phyloP scores from a whole-genome alignment of 768 basidiomycete species.

The Leccinellum albellum region DNA sequence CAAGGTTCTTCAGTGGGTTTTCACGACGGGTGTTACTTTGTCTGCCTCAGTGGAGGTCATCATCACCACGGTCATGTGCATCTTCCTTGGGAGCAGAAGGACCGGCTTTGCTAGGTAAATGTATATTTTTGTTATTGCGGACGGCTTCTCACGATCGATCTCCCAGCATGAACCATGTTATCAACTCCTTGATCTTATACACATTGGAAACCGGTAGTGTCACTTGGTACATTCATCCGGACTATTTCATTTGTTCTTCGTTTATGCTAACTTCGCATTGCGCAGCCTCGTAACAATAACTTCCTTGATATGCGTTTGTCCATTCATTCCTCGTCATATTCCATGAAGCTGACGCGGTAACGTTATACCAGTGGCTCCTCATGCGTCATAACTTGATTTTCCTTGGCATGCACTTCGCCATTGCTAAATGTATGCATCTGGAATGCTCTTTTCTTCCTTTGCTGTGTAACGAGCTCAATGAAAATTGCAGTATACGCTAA shows the following conservation, averaged over 20 bases:
- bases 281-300: constrained; percentile 30
- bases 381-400: constrained; percentile 36
- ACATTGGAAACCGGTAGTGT: constrained; percentile 50
- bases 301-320: constrained; percentile 32
- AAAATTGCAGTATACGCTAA: constrained; percentile 28
- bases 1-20: constrained; percentile 25
- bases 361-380: constrained; percentile 21
- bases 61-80: constrained; percentile 29
- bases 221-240: constrained; percentile 34
- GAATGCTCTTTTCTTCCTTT: background rate
- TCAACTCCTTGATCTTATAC: constrained; percentile 49
- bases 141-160: background rate
- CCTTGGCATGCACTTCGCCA: constrained; percentile 34
- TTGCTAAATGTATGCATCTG: constrained; percentile 27
- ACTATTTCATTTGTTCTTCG: background rate
- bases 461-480: background rate
- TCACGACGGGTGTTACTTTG: constrained; percentile 29
- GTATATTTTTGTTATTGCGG: background rate
- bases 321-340: background rate
- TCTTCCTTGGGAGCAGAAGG: constrained; percentile 31
- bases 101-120: constrained; percentile 30
- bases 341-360: background rate
- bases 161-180: constrained; percentile 43
- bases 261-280: background rate
- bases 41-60: constrained; percentile 34